phyloP scores from a whole-genome alignment of 192 early-diverging fungal genomes.

The Entomortierella beljakovae region DNA sequence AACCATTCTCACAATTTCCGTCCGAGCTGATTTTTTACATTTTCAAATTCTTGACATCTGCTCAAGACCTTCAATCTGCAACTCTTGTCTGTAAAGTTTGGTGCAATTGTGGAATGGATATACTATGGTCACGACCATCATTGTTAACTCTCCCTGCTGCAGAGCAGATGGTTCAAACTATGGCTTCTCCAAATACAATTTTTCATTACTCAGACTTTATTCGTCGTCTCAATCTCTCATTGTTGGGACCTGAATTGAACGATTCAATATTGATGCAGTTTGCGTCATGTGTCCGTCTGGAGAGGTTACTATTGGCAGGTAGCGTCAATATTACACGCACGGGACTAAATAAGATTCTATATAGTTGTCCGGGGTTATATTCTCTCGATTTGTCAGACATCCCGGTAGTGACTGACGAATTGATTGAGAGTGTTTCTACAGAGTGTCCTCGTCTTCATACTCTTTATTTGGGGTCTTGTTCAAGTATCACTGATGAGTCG shows the following conservation, averaged over 20 bases:
- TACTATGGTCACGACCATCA: conserved; percentile 36
- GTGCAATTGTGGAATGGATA: conserved; percentile 47
- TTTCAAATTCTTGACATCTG: conserved; percentile 55
- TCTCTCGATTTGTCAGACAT: conserved; percentile 68
- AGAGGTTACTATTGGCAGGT: conserved; percentile 63
- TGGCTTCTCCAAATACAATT: conserved; percentile 15
- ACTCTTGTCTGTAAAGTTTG: conserved; percentile 62
- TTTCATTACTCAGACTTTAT: conserved; percentile 65
- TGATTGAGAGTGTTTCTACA: conserved; percentile 56
- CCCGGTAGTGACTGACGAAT: conserved; percentile 55
- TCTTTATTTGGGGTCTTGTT: conserved; percentile 63
- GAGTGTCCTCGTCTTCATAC: conserved; percentile 64
- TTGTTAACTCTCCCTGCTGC: not conserved
- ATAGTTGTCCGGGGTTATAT: conserved; percentile 38
- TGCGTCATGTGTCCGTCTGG: conserved; percentile 58
- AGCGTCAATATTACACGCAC: conserved; percentile 55
- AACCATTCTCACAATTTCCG: conserved; percentile 51
- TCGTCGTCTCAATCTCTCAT: conserved; percentile 65
- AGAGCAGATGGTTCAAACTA: conserved; percentile 27
- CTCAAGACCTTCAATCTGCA: conserved; percentile 60
- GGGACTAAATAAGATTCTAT: conserved; percentile 54
- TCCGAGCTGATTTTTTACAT: conserved; percentile 66
- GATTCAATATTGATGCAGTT: conserved; percentile 57
- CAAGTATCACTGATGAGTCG: conserved; percentile 61
- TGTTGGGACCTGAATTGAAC: conserved; percentile 50